These are phyloP conservation scores for Pseudodiploospora longispora DNA, from an alignment of 2,329 filamentous ascomycete genomes.

Conservation along the genomic window DNA sequence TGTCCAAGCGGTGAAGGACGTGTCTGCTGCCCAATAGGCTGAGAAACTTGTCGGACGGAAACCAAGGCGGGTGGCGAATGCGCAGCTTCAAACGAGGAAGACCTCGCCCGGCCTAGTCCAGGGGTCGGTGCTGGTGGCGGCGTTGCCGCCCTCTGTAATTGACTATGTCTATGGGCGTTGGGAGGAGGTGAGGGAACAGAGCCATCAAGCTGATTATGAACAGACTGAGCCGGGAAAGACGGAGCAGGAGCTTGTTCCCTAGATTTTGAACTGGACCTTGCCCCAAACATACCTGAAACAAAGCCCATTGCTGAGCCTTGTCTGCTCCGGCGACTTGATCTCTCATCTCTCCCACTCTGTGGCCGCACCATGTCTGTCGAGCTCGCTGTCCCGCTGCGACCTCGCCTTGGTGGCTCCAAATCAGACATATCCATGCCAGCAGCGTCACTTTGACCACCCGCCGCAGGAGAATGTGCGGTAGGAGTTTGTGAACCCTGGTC, in stretches of 20 bases:
- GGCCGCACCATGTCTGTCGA: background rate
- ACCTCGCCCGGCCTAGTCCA: no score
- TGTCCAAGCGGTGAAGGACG: background rate
- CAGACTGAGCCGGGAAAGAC: conserved; percentile 7
- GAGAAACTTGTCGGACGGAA: background rate
- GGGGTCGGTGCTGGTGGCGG: no score
- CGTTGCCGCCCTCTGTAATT: no score
- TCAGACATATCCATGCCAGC: no score
- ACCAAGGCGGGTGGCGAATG: background rate
- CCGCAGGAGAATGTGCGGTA: no score
- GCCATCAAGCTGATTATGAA: background rate
- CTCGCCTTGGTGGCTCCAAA: conserved; percentile 10
- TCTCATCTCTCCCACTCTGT: conserved; percentile 2
- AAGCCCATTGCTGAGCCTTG: conserved; percentile 22
- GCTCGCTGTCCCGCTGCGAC: conserved; percentile 16
- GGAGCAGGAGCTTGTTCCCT: conserved; percentile 8
- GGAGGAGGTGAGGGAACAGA: background rate
- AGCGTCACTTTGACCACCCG: no score
- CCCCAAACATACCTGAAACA: conserved; percentile 21
- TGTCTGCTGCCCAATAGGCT: background rate
- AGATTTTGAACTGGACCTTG: conserved; percentile 12
- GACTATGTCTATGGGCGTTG: no score
- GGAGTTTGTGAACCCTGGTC: background rate
- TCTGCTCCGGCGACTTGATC: conserved; percentile 15
- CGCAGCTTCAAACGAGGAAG: no score